These are phyloP conservation scores for Pachyrhizus erosus DNA, from an alignment of 306 rosid genomes.

Conservation along the genomic window DNA sequence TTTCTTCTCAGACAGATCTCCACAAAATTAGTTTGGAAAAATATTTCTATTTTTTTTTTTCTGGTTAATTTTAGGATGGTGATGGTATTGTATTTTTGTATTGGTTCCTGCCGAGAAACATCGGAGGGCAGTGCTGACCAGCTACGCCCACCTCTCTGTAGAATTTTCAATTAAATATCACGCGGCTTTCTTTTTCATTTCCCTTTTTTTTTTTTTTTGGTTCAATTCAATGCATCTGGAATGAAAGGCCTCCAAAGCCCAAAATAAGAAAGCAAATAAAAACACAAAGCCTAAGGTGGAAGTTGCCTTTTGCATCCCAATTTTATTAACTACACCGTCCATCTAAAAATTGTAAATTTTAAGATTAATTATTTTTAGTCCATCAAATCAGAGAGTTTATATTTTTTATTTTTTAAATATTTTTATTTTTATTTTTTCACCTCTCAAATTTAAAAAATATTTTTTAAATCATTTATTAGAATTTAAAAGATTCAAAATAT, in stretches of 20 bases:
- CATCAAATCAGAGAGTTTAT: too few relatives aligned
- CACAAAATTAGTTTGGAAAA: conserved; percentile 38
- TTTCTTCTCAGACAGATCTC: conserved; percentile 48
- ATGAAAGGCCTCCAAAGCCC: not conserved
- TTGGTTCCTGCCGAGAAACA: conserved; percentile 73
- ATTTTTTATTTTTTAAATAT: too few relatives aligned
- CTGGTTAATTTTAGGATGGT: conserved; percentile 56
- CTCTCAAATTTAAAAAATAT: too few relatives aligned
- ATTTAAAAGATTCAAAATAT: too few relatives aligned
- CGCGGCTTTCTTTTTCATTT: conserved; percentile 45
- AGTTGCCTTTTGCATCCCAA: not conserved
- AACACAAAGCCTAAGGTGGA: not conserved
- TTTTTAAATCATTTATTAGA: too few relatives aligned
- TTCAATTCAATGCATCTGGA: not conserved
- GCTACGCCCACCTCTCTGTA: conserved; percentile 45
- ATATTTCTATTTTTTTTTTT: not conserved
- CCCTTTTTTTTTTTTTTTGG: not conserved
- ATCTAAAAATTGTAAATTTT: not conserved
- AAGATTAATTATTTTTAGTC: too few relatives aligned
- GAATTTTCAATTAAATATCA: conserved; percentile 45
- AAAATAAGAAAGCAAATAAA: not conserved
- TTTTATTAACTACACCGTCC: not conserved
- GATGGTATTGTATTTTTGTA: conserved; percentile 37
- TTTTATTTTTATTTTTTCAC: too few relatives aligned
- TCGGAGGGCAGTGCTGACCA: conserved; percentile 85